These are phyloP conservation scores for Tephrocybe sp. DNA, from an alignment of 768 basidiomycete genomes.

Conservation along the genomic window DNA sequence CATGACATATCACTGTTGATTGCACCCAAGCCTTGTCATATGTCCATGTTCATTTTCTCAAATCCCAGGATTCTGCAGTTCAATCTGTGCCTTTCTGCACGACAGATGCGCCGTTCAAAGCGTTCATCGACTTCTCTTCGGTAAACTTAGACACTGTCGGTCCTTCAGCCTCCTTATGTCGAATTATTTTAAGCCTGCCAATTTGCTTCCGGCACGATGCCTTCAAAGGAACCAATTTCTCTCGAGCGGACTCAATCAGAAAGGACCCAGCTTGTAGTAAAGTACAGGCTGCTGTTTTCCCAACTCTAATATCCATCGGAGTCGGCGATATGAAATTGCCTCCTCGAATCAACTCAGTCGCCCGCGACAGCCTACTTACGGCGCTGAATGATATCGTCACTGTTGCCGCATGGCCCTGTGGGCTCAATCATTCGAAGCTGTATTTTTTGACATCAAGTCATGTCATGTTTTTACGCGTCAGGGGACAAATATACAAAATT, in stretches of 20 bases:
- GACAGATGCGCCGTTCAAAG: background rate
- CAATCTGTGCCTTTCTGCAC: background rate
- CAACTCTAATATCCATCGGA: too few relatives aligned
- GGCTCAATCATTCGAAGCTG: conserved; percentile 10
- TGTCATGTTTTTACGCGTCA: conserved; percentile 5
- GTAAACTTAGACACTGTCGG: background rate
- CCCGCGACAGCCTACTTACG: background rate
- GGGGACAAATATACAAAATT: conserved; percentile 3
- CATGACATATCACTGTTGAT: conserved; percentile 12
- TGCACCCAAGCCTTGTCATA: conserved; percentile 1
- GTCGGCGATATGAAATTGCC: too few relatives aligned
- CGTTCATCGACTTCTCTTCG: background rate
- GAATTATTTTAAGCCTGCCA: conserved; percentile 9
- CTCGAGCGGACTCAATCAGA: too few relatives aligned
- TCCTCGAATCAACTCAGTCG: too few relatives aligned
- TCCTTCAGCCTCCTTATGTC: background rate
- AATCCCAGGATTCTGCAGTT: conserved; percentile 6
- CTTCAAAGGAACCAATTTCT: conserved; percentile 9
- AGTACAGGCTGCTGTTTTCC: background rate
- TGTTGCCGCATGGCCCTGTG: background rate
- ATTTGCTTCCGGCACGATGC: conserved; percentile 1
- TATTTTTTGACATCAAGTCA: conserved; percentile 12
- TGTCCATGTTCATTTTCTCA: background rate
- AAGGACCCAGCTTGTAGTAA: too few relatives aligned
- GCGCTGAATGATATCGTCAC: background rate